Evolutionary conservation across 495 filamentous ascomycete species (phyloP).

Genomic region (Tirmania nivea): DNA sequence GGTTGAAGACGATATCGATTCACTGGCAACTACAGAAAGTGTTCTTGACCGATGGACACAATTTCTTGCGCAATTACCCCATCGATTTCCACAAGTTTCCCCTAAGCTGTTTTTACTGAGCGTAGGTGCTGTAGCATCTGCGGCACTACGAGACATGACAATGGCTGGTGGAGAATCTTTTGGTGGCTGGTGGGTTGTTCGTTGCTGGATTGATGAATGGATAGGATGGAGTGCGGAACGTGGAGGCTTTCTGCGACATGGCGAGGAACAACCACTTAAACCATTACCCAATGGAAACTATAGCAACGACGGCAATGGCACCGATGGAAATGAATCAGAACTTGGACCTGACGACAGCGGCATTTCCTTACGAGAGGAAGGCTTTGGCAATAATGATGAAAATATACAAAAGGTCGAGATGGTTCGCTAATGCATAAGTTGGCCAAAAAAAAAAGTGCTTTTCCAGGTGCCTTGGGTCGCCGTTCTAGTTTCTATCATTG

Average conservation of each 20-base stretch:
- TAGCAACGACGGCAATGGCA: slow-evolving; percentile 12
- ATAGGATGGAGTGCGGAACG: slow-evolving; percentile 75
- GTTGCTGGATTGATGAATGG: slow-evolving; percentile 94
- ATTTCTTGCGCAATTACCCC: slow-evolving; percentile 54
- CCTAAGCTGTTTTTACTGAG: slow-evolving; percentile 45
- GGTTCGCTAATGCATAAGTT: background rate
- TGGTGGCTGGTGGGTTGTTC: slow-evolving; percentile 94
- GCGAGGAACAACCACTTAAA: slow-evolving; percentile 13
- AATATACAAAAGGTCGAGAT: background rate
- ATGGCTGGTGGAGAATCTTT: slow-evolving; percentile 67
- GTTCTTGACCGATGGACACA: slow-evolving; percentile 69
- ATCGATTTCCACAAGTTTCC: slow-evolving; percentile 48
- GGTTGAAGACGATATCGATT: slow-evolving; percentile 9
- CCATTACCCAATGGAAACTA: background rate
- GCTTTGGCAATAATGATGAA: background rate
- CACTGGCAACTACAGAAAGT: slow-evolving; percentile 27
- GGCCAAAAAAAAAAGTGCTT: too few relatives aligned
- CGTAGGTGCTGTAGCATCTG: slow-evolving; percentile 43
- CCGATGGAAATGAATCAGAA: slow-evolving; percentile 20
- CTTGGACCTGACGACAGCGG: slow-evolving; percentile 24
- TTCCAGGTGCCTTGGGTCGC: too few relatives aligned
- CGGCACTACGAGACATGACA: slow-evolving; percentile 58
- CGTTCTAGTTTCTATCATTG: too few relatives aligned
- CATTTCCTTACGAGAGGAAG: slow-evolving; percentile 20
- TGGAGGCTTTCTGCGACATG: slow-evolving; percentile 66